Conservation (phyloP, 176 grass and related monocot genomes). For the Oryza australiensis region DNA sequence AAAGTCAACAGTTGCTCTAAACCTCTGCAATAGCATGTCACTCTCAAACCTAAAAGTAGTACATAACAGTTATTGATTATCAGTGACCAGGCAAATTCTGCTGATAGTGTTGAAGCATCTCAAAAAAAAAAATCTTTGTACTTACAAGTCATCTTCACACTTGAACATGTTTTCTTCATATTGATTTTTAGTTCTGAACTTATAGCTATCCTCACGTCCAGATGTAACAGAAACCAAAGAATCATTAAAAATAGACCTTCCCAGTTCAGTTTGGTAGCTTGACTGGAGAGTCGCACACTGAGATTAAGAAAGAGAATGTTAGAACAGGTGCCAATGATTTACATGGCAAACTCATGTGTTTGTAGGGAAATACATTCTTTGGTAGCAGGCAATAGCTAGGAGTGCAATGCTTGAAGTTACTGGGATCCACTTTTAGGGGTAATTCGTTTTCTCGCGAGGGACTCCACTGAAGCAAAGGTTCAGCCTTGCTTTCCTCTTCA, state of each 20-base stretch:
- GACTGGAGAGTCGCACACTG: constrained; percentile 37
- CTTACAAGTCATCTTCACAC: constrained; percentile 51
- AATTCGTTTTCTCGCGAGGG: constrained; percentile 25
- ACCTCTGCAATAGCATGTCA: constrained; percentile 42
- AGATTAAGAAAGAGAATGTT: constrained; percentile 23
- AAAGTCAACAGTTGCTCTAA: constrained; percentile 24
- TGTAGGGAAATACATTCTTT: constrained; percentile 44
- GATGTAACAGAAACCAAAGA: constrained; percentile 30
- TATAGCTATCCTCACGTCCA: constrained; percentile 18
- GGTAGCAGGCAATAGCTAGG: constrained; percentile 40
- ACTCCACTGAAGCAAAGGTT: constrained; percentile 38
- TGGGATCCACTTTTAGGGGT: constrained; percentile 25
- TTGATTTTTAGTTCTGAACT: constrained; percentile 31
- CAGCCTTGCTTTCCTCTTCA: constrained; percentile 18
- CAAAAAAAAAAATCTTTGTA: background rate
- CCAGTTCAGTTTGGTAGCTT: constrained; percentile 38
- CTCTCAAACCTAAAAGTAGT: constrained; percentile 46
- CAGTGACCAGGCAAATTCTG: background rate
- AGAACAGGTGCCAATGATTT: background rate
- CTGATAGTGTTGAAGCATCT: background rate
- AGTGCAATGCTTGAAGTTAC: constrained; percentile 12
- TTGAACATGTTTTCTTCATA: constrained; percentile 37
- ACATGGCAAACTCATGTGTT: constrained; percentile 10
- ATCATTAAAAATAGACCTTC: constrained; percentile 44
- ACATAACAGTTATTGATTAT: background rate